A percentile compares a stretch with the other conserved stretches of the same genome.
phyloP scores from a whole-genome alignment of 176 grass and related monocot species.

The Aechmea fasciata region DNA sequence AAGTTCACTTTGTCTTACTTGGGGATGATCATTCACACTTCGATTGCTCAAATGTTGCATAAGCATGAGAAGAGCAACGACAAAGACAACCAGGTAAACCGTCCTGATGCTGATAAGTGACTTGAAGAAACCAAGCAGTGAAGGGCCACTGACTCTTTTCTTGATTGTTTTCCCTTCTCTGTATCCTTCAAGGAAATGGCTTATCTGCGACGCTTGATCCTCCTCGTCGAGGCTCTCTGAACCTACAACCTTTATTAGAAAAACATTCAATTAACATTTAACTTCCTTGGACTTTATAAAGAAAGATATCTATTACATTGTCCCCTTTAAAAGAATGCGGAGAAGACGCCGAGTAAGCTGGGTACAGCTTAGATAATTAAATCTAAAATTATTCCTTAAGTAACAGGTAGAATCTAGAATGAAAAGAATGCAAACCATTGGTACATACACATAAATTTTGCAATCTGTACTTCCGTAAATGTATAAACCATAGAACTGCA shows the following conservation, averaged over 20 bases:
- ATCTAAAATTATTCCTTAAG: no score
- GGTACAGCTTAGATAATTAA: no score
- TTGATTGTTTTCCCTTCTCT: conserved; percentile 78
- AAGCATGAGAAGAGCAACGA: conserved; percentile 54
- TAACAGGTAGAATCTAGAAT: no score
- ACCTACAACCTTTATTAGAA: conserved; percentile 45
- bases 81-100: conserved; percentile 61
- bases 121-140: conserved; percentile 71
- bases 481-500: no score
- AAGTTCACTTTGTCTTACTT: conserved; percentile 5
- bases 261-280: conserved; percentile 6
- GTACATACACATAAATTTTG: no score
- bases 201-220: conserved; percentile 69
- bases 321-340: background rate
- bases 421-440: no score
- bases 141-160: conserved; percentile 76
- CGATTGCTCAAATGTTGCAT: conserved; percentile 58
- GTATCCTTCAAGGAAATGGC: conserved; percentile 83
- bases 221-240: conserved; percentile 50
- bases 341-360: no score
- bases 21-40: conserved; percentile 32
- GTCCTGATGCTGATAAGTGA: conserved; percentile 68
- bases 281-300: conserved; percentile 4
- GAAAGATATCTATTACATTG: conserved; percentile 1
- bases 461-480: no score